Evolutionary conservation across 208 protist genomes (phyloP).

Genomic region (Leishmania arabica): DNA sequence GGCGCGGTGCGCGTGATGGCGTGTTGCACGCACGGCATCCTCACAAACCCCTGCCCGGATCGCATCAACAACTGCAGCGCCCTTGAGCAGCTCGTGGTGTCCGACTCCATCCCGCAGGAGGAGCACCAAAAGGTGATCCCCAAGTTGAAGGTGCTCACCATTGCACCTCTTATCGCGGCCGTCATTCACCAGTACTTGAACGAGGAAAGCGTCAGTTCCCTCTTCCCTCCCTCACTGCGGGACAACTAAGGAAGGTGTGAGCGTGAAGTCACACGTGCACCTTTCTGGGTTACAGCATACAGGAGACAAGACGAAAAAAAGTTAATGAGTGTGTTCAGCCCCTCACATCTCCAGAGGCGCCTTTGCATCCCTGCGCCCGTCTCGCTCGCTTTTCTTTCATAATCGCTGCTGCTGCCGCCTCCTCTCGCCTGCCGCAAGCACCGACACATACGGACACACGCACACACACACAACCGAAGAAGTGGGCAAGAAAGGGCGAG

Average conservation of each 20-base stretch:
- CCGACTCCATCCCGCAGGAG: constrained; percentile 94
- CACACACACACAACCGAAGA: not conserved
- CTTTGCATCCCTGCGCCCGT: not conserved
- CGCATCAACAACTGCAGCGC: constrained; percentile 84
- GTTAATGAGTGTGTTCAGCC: not conserved
- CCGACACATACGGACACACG: not conserved
- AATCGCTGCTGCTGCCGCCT: not conserved
- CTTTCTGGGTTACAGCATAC: not conserved
- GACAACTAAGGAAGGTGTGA: not conserved
- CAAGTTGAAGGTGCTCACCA: constrained; percentile 89
- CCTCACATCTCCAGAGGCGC: not conserved
- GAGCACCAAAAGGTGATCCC: constrained; percentile 64
- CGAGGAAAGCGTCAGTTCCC: constrained; percentile 68
- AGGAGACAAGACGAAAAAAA: not conserved
- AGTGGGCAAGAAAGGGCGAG: not conserved
- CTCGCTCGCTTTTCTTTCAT: not conserved
- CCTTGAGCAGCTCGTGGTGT: constrained; percentile 92
- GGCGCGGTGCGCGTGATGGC: constrained; percentile 93
- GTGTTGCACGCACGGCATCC: constrained; percentile 95
- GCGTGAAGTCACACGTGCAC: not conserved
- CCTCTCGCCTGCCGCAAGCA: not conserved
- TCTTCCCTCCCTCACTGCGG: constrained; percentile 55
- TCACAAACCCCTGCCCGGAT: constrained; percentile 86
- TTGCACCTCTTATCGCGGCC: constrained; percentile 88
- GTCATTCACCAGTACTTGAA: constrained; percentile 74